These are phyloP conservation scores for Pythium guiyangense DNA, from an alignment of 352 stramenopile genomes.

Conservation along the genomic window DNA sequence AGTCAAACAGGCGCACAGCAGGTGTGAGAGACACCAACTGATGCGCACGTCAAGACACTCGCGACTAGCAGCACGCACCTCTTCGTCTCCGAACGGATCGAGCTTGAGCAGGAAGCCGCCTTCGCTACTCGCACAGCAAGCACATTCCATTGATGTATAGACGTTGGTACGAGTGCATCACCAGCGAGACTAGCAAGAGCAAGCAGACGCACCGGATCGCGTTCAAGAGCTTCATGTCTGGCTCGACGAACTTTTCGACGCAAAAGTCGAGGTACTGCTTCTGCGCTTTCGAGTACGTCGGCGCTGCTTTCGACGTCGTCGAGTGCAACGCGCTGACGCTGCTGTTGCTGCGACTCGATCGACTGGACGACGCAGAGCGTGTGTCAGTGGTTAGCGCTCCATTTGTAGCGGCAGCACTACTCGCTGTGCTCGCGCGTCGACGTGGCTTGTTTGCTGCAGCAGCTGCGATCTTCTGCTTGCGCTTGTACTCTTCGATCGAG, in stretches of 20 bases:
- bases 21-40: background rate
- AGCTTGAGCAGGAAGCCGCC: constrained; percentile 40
- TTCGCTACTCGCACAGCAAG: constrained; percentile 6
- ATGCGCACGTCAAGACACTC: too few species aligned
- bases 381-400: background rate
- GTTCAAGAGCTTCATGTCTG: constrained; percentile 36
- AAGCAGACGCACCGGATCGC: constrained; percentile 21
- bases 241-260: constrained; percentile 45
- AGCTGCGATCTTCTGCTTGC: constrained; percentile 50
- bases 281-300: constrained; percentile 31
- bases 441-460: constrained; percentile 18
- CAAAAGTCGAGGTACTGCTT: constrained; percentile 54
- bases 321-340: background rate
- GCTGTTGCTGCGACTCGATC: background rate
- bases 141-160: background rate
- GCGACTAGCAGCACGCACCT: constrained; percentile 20
- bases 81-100: constrained; percentile 43
- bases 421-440: constrained; percentile 1
- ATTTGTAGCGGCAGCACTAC: background rate
- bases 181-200: background rate
- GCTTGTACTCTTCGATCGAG: constrained; percentile 61
- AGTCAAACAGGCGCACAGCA: background rate
- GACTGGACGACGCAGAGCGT: background rate
- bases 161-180: background rate
- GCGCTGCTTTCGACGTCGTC: background rate